phyloP scores from a whole-genome alignment of 2,329 filamentous ascomycete genomes.

The Incumbomyces lentus region DNA sequence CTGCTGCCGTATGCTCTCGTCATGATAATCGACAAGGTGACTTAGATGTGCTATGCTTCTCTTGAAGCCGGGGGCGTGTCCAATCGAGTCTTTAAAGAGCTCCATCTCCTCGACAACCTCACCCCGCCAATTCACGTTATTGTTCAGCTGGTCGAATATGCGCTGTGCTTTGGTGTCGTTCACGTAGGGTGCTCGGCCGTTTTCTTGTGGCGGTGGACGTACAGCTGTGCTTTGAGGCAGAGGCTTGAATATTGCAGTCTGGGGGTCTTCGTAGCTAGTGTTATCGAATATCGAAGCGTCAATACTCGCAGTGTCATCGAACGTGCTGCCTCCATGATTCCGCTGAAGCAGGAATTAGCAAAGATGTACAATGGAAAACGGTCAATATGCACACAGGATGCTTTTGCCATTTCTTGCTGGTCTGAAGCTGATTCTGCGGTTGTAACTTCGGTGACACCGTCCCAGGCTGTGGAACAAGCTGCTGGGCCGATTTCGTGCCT shows the following conservation, averaged over 20 bases:
- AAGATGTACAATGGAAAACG: neutral
- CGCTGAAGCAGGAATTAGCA: neutral
- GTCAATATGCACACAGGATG: no score
- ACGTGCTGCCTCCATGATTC: slow-evolving; percentile 4
- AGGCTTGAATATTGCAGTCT: neutral
- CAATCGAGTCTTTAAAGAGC: neutral
- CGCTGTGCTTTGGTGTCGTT: neutral
- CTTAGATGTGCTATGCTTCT: neutral
- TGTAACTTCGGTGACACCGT: neutral
- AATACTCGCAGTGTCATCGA: slow-evolving; percentile 18
- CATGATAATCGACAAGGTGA: neutral
- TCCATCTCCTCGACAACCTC: neutral
- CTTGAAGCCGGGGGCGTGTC: neutral
- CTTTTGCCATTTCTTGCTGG: neutral
- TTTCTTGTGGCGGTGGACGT: neutral
- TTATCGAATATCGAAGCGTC: slow-evolving; percentile 11
- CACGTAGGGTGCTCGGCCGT: neutral
- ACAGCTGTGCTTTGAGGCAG: no score
- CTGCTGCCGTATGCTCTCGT: neutral
- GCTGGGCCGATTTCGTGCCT: neutral
- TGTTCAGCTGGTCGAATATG: neutral
- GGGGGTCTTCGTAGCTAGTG: slow-evolving; percentile 10
- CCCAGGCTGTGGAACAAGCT: neutral
- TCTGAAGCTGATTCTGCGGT: neutral
- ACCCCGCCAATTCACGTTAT: neutral